Conservation (phyloP, 345 rosid genomes). For the Gynandropsis gynandra region DNA sequence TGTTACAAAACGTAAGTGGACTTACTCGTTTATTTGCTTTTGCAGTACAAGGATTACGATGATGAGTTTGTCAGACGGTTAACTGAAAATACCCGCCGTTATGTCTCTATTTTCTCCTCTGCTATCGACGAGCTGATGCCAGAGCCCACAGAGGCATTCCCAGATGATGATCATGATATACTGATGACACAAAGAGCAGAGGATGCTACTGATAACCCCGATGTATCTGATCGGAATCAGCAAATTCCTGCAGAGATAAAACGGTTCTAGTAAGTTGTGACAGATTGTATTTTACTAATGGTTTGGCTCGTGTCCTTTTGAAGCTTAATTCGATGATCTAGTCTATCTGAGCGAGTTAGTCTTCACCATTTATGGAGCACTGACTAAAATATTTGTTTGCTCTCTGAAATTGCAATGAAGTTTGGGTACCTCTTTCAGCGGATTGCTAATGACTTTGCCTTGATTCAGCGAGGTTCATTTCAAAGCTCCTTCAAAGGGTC, state of each 20-base stretch:
- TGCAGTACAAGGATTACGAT: conserved; percentile 59
- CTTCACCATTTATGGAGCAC: conserved; percentile 8
- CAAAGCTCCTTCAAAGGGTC: conserved; percentile 73
- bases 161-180: conserved; percentile 82
- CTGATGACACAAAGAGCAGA: conserved; percentile 89
- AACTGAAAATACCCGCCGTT: conserved; percentile 86
- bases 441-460: conserved; percentile 17
- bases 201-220: conserved; percentile 45
- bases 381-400: not conserved
- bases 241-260: conserved; percentile 87
- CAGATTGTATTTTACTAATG: not conserved
- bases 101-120: conserved; percentile 59
- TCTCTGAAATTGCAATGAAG: not conserved
- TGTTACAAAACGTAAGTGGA: conserved; percentile 4
- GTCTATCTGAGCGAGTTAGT: not conserved
- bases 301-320: not conserved
- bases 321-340: not conserved
- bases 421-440: not conserved
- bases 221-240: conserved; percentile 63
- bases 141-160: conserved; percentile 78
- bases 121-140: conserved; percentile 84
- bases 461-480: conserved; percentile 77
- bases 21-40: conserved; percentile 9
- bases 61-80: conserved; percentile 64
- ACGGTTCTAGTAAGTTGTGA: conserved; percentile 65